These are phyloP conservation scores for Apiotrichum domesticum DNA, from an alignment of 1,284 basidiomycete species.

Conservation along the genomic window DNA sequence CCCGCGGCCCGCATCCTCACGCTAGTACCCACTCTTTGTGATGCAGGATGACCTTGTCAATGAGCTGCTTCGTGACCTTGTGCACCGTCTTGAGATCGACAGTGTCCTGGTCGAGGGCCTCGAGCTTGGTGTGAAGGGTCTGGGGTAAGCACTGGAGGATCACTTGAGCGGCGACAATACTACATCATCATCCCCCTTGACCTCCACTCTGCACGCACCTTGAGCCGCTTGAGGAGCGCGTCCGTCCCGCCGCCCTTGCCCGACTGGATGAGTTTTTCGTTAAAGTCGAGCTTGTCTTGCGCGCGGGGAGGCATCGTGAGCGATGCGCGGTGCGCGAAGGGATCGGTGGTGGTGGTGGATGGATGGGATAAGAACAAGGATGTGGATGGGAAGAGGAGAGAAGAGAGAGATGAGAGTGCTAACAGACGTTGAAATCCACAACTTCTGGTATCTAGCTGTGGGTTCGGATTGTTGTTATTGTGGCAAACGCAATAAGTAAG, in stretches of 20 bases:
- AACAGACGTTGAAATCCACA: background rate
- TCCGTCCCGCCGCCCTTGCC: slow-evolving; percentile 50
- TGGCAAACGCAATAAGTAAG: too few species aligned
- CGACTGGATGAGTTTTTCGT: slow-evolving; percentile 61
- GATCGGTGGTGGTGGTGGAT: background rate
- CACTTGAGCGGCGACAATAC: background rate
- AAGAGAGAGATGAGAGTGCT: background rate
- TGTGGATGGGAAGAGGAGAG: background rate
- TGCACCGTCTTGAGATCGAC: slow-evolving; percentile 69
- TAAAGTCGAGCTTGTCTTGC: slow-evolving; percentile 57
- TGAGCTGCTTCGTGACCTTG: slow-evolving; percentile 68
- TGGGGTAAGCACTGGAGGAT: slow-evolving; percentile 9
- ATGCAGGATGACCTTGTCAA: slow-evolving; percentile 70
- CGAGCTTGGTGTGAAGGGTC: slow-evolving; percentile 71
- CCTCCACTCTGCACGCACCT: slow-evolving; percentile 40
- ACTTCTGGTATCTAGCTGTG: too few species aligned
- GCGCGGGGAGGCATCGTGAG: slow-evolving; percentile 15
- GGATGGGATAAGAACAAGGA: background rate
- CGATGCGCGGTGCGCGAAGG: background rate
- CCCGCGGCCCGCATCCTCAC: too few species aligned
- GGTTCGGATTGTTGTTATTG: too few species aligned
- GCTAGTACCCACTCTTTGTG: slow-evolving; percentile 68
- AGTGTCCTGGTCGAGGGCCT: slow-evolving; percentile 77
- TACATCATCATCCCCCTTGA: background rate
- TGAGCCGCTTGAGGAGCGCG: slow-evolving; percentile 74